Base-by-base conservation (phyloP, 2,329 filamentous ascomycete genomes). In the Dactylellina drechsleri region DNA sequence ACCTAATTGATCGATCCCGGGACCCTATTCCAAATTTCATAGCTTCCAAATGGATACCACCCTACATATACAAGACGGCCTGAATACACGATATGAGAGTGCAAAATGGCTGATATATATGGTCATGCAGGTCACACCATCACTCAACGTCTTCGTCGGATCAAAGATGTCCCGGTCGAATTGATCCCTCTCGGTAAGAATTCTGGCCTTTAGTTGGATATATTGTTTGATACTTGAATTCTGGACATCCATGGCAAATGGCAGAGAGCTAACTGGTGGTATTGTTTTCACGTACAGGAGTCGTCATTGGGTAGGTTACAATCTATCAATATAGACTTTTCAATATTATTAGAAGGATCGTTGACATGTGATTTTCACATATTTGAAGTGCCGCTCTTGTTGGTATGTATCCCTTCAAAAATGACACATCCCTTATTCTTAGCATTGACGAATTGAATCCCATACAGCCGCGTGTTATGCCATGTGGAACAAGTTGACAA, bases 161-260 rank as follows among this genome's bases (percentile, higher is more conserved):
- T 97, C 81, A 93, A 91, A 87, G 89, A 90, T 85, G 91, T 98
- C 82, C 95, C 95, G 79, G 89, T 92, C 79, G 95, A 99, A 87
- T 87, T 99, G 87, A 89, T 93, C 80, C 95, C 95, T 81, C 90
- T 99, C 80, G 93, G 93, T 96, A 90, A 83, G 88, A 85, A 6
- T 18, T 47, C 43, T 8, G 4, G 6, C 13, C 43, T 18, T 36
- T 7, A 36, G 1, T 36, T 36, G 10, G 2, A 5, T 36, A 23
- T 23, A 23, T 23, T 23, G 23, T n/a, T n/a, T n/a, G n/a, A n/a
- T n/a, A n/a, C n/a, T n/a, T n/a, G n/a, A n/a, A n/a, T n/a, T n/a
- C n/a, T n/a, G n/a, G n/a, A n/a, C n/a, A n/a, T n/a, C n/a, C n/a
- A n/a, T n/a, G n/a, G n/a, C n/a, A n/a, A n/a, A n/a, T n/a, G n/a